Conservation (phyloP, 2,329 filamentous ascomycete genomes). For the Talaromyces amestolkiae region DNA sequence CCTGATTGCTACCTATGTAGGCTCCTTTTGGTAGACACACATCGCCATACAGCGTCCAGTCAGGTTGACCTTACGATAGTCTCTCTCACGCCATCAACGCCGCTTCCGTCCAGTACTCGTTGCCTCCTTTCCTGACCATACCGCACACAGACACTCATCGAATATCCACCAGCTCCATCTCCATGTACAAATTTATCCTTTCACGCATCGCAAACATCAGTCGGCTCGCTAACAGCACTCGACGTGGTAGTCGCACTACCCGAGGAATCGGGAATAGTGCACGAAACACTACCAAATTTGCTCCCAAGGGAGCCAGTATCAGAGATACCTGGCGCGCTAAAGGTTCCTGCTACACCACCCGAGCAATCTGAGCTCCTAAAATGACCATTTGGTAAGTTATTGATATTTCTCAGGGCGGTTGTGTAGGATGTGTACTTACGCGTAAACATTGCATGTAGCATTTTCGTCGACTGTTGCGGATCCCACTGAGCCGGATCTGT, state of each 20-base stretch:
- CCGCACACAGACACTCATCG: background rate
- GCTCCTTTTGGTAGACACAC: background rate
- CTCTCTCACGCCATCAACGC: no score
- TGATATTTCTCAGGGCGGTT: background rate
- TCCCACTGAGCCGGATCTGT: conserved; percentile 12
- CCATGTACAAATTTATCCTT: background rate
- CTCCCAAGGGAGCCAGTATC: conserved; percentile 10
- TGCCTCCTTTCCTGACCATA: background rate
- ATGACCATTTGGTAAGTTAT: background rate
- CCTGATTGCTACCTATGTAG: background rate
- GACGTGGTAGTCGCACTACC: background rate
- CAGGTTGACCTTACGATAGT: no score
- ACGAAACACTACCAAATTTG: conserved; percentile 6
- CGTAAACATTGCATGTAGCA: conserved; percentile 17
- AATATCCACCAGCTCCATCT: background rate
- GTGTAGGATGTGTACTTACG: background rate
- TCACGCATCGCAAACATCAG: conserved; percentile 3
- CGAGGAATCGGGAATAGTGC: background rate
- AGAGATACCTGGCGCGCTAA: conserved; percentile 14
- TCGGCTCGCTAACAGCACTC: background rate
- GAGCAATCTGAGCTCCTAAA: conserved; percentile 12
- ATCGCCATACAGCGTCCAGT: no score
- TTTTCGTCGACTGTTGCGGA: conserved; percentile 19
- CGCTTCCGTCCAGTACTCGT: no score
- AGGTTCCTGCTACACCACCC: conserved; percentile 3